These are phyloP conservation scores for Multifurca ochricompacta DNA, from an alignment of 768 basidiomycete species.

Conservation along the genomic window DNA sequence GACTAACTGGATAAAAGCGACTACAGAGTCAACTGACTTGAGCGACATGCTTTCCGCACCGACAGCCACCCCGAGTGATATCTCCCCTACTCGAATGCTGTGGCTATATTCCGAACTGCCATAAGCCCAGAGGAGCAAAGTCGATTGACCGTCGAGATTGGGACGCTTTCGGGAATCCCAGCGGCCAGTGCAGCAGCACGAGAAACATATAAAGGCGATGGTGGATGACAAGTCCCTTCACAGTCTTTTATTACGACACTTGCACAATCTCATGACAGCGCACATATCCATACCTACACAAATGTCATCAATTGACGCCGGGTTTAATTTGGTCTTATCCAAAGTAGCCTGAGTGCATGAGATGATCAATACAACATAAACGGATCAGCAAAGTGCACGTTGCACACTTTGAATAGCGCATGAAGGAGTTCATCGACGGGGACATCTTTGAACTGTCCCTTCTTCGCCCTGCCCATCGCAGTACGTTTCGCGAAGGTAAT, in stretches of 20 bases:
- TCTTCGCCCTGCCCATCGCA: slow-evolving; percentile 81
- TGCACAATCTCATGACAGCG: neutral
- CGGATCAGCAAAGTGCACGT: neutral
- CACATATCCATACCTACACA: slow-evolving; percentile 57
- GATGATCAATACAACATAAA: neutral
- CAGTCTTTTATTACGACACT: neutral
- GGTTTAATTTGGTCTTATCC: slow-evolving; percentile 58
- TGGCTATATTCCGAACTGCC: slow-evolving; percentile 91
- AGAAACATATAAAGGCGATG: slow-evolving; percentile 74
- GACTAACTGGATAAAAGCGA: neutral
- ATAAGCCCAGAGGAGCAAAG: slow-evolving; percentile 92
- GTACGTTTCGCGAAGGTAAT: slow-evolving; percentile 86
- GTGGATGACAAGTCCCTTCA: slow-evolving; percentile 74
- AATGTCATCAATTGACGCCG: slow-evolving; percentile 70
- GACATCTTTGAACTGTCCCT: slow-evolving; percentile 86
- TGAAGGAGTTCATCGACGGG: slow-evolving; percentile 82
- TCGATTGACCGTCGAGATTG: slow-evolving; percentile 88
- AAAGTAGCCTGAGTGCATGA: slow-evolving; percentile 48
- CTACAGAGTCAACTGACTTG: slow-evolving; percentile 39
- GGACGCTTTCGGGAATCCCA: slow-evolving; percentile 78
- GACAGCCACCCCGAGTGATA: slow-evolving; percentile 77
- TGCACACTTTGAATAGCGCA: slow-evolving; percentile 66
- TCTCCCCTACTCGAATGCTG: slow-evolving; percentile 75
- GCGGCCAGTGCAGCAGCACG: slow-evolving; percentile 83
- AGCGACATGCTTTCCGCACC: slow-evolving; percentile 80